These are phyloP conservation scores for Auriscalpium microsporum DNA, from an alignment of 768 basidiomycete genomes.

Conservation along the genomic window DNA sequence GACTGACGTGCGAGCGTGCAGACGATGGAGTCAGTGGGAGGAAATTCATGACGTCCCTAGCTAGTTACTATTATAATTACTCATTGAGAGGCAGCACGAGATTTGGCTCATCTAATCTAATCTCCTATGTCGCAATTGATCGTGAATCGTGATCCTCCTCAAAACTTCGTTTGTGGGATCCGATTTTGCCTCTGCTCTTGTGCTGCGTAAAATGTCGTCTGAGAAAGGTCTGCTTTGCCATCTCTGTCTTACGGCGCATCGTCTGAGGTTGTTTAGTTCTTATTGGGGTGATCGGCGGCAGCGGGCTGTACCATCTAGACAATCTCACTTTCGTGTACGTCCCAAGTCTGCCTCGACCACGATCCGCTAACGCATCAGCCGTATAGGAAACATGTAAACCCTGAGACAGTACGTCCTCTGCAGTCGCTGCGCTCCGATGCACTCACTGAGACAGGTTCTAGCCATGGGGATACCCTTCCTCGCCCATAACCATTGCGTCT, in stretches of 20 bases:
- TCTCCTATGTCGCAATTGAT: too few species aligned
- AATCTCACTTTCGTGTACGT: constrained; percentile 83
- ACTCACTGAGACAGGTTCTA: constrained; percentile 20
- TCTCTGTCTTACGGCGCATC: too few species aligned
- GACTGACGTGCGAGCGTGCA: not conserved
- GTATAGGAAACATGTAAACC: constrained; percentile 64
- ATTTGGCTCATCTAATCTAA: too few species aligned
- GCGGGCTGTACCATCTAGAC: constrained; percentile 88
- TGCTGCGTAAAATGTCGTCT: too few species aligned
- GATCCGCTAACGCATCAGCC: not conserved
- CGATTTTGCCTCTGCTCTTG: too few species aligned
- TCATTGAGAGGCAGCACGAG: too few species aligned
- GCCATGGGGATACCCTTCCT: constrained; percentile 92
- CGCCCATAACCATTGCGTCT: constrained; percentile 86
- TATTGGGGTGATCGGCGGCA: constrained; percentile 87
- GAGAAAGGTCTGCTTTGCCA: too few species aligned
- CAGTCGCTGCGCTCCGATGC: too few species aligned
- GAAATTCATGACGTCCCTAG: not conserved
- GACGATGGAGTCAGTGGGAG: constrained; percentile 15
- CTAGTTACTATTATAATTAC: too few species aligned
- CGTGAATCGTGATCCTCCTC: too few species aligned
- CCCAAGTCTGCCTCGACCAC: not conserved
- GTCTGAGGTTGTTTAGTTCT: constrained; percentile 38
- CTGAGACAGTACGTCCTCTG: constrained; percentile 57
- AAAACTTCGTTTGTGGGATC: too few species aligned